Evolutionary conservation across 2,329 filamentous ascomycete species (phyloP), one percentile per base, ranked within the genome.

Genomic region (Exserohilum rostratum): DNA sequence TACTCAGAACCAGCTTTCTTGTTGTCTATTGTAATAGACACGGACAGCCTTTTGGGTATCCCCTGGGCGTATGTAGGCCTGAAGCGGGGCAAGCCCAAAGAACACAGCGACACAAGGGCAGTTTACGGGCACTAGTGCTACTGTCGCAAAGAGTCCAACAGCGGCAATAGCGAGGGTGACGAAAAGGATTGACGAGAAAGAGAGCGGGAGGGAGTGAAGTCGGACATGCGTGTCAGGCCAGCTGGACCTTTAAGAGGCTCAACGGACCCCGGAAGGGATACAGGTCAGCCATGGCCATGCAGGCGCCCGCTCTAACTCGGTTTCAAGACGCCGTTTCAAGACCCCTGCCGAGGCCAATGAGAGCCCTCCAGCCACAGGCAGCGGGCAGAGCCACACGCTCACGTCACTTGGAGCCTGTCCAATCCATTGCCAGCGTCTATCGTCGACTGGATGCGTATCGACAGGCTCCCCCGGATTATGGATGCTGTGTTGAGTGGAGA

Each of bases 321-420:
- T 73, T 72, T 72, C 70, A 74, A 61, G 53, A 61, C 63, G 45
- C 64, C 63, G 70, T 73, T 74, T 72, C 71, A 73, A 54, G 50
- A 66, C 65, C 71, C 69, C 67, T 63, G 72, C 69, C 67, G 65
- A 68, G 66, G 69, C 69, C 61, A 56, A 61, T 55, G 54, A 59
- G 55, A 61, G 4, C 56, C 60, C 57, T 54, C 31, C 53, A 46
- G 62, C 62, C 64, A 61, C 54, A 63, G 61, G 68, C 67, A 50
- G 46, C 37, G 17, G 31, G 31, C 42, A 12, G 9, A 30, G 38
- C 39, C 39, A 29, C 39, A 42, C n/a, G n/a, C 30, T 35, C 20
- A 25, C 7, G 22, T 25, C 22, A 25, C 22, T n/a, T n/a, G n/a
- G n/a, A n/a, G n/a, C n/a, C 22, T 25, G 22, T 25, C 4, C 22